These are phyloP conservation scores for Aspergillus sp. DNA, from an alignment of 2,329 filamentous ascomycete species.

Conservation along the genomic window DNA sequence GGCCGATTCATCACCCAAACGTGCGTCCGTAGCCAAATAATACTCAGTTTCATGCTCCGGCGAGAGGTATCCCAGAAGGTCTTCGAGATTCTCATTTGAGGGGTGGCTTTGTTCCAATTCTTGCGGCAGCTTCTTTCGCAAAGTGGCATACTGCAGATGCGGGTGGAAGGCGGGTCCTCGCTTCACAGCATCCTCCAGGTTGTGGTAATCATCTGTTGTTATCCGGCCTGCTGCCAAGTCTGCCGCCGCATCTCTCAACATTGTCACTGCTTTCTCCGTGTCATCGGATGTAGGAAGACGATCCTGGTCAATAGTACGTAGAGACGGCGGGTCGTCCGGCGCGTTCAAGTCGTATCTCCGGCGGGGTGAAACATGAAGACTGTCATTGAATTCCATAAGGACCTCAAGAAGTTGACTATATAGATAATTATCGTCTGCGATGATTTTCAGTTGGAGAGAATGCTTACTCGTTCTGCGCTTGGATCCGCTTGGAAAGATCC, in stretches of 20 bases:
- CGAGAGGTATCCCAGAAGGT: constrained; percentile 37
- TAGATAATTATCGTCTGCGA: constrained; percentile 5
- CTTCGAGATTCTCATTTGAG: constrained; percentile 17
- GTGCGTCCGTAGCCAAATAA: constrained; percentile 36
- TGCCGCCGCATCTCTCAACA: constrained; percentile 32
- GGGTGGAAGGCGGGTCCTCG: constrained; percentile 31
- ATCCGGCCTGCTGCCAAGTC: constrained; percentile 31
- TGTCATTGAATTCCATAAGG: constrained; percentile 81
- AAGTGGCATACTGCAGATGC: constrained; percentile 19
- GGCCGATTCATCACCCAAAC: constrained; percentile 36
- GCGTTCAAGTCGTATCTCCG: constrained; percentile 64
- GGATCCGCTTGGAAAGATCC: constrained; percentile 71
- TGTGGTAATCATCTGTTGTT: constrained; percentile 26
- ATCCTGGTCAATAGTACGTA: constrained; percentile 37
- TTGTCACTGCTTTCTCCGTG: constrained; percentile 23
- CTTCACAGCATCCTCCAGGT: constrained; percentile 32
- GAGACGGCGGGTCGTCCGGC: constrained; percentile 38
- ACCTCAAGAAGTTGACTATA: constrained; percentile 77
- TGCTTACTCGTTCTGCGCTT: constrained; percentile 84
- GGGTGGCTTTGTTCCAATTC: constrained; percentile 9
- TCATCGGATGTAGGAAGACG: constrained; percentile 27
- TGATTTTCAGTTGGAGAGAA: background rate
- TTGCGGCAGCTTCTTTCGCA: constrained; percentile 9
- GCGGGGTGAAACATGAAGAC: constrained; percentile 64
- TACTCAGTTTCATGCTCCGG: constrained; percentile 38